Percentiles rank a stretch among this genome's conserved stretches.
These are phyloP conservation scores for Blumeria graminis DNA, from an alignment of 2,329 filamentous ascomycete species.

Conservation along the genomic window DNA sequence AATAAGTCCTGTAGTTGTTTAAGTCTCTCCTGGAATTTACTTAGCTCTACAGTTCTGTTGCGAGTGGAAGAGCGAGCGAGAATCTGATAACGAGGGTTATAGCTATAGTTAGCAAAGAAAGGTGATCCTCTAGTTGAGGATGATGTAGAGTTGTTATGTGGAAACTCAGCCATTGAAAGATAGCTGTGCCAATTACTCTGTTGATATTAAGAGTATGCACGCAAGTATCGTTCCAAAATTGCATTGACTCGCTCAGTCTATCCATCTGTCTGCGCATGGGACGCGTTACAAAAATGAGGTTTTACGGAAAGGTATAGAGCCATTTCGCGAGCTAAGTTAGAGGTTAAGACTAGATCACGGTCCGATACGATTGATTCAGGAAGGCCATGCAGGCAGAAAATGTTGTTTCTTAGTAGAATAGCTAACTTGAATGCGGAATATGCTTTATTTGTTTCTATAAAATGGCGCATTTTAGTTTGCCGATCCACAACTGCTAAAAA, in stretches of 20 bases:
- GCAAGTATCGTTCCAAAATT: no score
- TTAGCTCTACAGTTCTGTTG: neutral
- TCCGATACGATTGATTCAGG: neutral
- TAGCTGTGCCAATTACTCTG: constrained; percentile 2
- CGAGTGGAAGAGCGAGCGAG: neutral
- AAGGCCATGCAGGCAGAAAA: neutral
- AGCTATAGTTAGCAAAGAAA: neutral
- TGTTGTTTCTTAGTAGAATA: neutral
- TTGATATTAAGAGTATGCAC: no score
- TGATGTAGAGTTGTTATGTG: constrained; percentile 1
- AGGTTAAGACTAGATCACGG: neutral
- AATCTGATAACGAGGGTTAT: neutral
- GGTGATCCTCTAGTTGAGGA: neutral
- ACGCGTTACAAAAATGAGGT: neutral
- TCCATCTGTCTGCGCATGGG: no score
- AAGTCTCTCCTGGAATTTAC: neutral
- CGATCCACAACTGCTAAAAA: neutral
- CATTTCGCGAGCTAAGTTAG: neutral
- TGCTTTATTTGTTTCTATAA: neutral
- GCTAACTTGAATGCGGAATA: neutral
- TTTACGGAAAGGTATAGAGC: neutral
- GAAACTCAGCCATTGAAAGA: constrained; percentile 2
- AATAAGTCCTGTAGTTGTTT: neutral
- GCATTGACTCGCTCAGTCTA: no score
- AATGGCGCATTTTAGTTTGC: neutral